These are phyloP conservation scores for Boletus tomentosulus DNA, from an alignment of 768 basidiomycete genomes.

Conservation along the genomic window DNA sequence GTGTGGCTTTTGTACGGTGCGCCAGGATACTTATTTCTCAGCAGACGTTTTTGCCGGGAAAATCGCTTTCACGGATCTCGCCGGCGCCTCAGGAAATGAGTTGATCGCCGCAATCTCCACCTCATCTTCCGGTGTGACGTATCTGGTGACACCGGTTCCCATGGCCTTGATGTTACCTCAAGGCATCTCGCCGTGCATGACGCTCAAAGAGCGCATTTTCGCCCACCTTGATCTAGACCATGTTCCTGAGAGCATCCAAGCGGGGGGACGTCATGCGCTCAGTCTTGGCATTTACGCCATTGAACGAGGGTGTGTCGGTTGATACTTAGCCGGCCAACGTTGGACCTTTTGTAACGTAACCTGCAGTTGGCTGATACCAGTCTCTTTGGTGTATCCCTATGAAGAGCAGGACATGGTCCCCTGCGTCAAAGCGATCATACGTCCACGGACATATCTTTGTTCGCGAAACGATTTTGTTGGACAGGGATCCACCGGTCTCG, in stretches of 20 bases:
- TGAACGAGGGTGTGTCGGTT: slow-evolving; percentile 8
- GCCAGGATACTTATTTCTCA: neutral
- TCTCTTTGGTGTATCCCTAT: neutral
- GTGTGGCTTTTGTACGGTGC: neutral
- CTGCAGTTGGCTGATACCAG: neutral
- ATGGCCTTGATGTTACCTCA: slow-evolving; percentile 20
- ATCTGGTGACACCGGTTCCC: slow-evolving; percentile 32
- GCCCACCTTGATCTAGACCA: slow-evolving; percentile 40
- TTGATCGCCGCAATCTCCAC: slow-evolving; percentile 17
- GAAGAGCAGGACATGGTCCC: neutral
- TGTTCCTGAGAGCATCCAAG: slow-evolving; percentile 27
- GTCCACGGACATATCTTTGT: neutral
- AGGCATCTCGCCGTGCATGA: slow-evolving; percentile 21
- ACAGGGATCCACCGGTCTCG: neutral
- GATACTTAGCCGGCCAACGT: neutral
- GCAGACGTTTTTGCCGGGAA: slow-evolving; percentile 23
- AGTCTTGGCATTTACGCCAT: slow-evolving; percentile 32
- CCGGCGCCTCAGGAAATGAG: slow-evolving; percentile 21
- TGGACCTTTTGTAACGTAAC: slow-evolving; percentile 2
- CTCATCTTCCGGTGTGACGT: slow-evolving; percentile 5
- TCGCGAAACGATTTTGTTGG: neutral
- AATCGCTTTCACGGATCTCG: slow-evolving; percentile 28
- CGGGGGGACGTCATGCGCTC: slow-evolving; percentile 29
- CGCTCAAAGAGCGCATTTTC: slow-evolving; percentile 23
- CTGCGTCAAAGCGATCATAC: neutral